A percentile compares a stretch with the other conserved stretches of the same genome.
Evolutionary conservation across 805 yeast genomes (phyloP).

Genomic region (Deakozyma indianensis): DNA sequence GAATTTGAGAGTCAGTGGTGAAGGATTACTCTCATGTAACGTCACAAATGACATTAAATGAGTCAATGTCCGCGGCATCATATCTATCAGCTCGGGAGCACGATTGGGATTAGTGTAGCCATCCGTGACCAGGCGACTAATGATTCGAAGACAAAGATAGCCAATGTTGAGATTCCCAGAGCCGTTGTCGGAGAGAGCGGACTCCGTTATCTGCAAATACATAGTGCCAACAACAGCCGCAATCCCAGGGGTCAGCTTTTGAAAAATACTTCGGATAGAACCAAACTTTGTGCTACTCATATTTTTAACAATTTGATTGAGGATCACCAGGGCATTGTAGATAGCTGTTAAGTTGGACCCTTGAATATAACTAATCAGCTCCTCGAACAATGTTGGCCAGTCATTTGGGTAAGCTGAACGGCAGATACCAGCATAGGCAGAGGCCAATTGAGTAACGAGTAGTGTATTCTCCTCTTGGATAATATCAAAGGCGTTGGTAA

Average conservation of each 20-base stretch:
- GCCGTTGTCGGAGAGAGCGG: not conserved
- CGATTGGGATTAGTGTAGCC: conserved; percentile 63
- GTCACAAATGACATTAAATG: conserved; percentile 46
- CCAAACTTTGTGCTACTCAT: conserved; percentile 72
- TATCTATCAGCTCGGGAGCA: conserved; percentile 41
- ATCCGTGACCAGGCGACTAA: conserved; percentile 60
- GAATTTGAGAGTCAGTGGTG: conserved; percentile 45
- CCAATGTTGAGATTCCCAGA: conserved; percentile 28
- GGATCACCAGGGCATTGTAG: conserved; percentile 47
- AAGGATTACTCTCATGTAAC: conserved; percentile 30
- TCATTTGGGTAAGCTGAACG: conserved; percentile 75
- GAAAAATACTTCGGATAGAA: conserved; percentile 30
- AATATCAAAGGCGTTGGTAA: conserved; percentile 40
- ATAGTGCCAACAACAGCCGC: conserved; percentile 33
- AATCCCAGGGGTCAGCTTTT: conserved; percentile 51
- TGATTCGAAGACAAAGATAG: conserved; percentile 59
- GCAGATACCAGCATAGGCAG: conserved; percentile 63
- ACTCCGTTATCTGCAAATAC: conserved; percentile 42
- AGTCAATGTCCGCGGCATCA: conserved; percentile 38
- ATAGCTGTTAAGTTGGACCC: conserved; percentile 23
- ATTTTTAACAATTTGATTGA: conserved; percentile 67
- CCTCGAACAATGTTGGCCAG: conserved; percentile 75
- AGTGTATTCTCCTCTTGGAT: conserved; percentile 61
- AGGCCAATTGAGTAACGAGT: conserved; percentile 70
- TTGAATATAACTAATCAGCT: conserved; percentile 17